Evolutionary conservation across 352 stramenopile genomes (phyloP).

Genomic region (Pythium sukuiense): DNA sequence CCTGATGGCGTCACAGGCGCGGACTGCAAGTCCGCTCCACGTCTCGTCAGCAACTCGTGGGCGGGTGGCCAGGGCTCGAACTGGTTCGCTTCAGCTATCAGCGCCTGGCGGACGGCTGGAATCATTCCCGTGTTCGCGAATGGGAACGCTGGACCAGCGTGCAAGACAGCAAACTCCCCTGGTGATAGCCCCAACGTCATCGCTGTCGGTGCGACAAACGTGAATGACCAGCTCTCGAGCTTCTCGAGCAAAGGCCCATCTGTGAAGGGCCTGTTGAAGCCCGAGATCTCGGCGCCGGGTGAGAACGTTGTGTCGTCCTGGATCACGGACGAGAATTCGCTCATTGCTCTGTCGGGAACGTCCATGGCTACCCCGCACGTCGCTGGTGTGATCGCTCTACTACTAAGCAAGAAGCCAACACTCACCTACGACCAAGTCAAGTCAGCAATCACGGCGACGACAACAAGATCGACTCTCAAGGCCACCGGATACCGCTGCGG

Average conservation of each 20-base stretch:
- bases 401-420: slow-evolving; percentile 7
- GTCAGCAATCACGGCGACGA: not conserved
- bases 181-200: slow-evolving; percentile 30
- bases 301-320: slow-evolving; percentile 5
- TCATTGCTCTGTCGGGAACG: slow-evolving; percentile 12
- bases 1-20: slow-evolving; percentile 17
- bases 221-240: slow-evolving; percentile 13
- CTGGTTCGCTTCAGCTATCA: slow-evolving; percentile 13
- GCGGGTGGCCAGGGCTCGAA: slow-evolving; percentile 8
- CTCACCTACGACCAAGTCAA: slow-evolving; percentile 12
- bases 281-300: slow-evolving; percentile 19
- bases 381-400: slow-evolving; percentile 16
- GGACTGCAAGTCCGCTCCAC: slow-evolving; percentile 25
- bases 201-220: slow-evolving; percentile 24
- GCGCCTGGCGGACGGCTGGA: slow-evolving; percentile 23
- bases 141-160: slow-evolving; percentile 24
- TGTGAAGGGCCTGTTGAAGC: slow-evolving; percentile 13
- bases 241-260: slow-evolving; percentile 23
- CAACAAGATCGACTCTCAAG: not conserved
- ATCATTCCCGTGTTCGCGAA: slow-evolving; percentile 32
- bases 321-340: not conserved
- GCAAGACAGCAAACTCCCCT: slow-evolving; percentile 11
- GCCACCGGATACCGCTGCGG: not conserved
- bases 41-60: slow-evolving; percentile 29
- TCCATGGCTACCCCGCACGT: slow-evolving; percentile 24